phyloP scores from a whole-genome alignment of 768 basidiomycete species.

The Mycena vitilis region DNA sequence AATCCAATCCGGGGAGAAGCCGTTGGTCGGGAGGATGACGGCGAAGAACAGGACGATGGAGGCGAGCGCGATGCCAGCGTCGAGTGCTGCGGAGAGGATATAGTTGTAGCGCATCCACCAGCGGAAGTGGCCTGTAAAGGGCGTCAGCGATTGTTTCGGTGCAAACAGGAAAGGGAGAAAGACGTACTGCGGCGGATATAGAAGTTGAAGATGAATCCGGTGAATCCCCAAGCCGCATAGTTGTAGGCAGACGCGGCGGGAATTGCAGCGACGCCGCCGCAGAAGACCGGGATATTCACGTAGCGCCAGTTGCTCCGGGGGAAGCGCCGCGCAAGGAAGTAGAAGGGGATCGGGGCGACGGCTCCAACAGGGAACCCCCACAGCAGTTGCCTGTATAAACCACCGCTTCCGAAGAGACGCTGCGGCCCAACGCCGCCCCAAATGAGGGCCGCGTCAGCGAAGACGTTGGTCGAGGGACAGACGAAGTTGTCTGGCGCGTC shows the following conservation, averaged over 20 bases:
- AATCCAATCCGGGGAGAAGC: slow-evolving; percentile 78
- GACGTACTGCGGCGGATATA: slow-evolving; percentile 45
- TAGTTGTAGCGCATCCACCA: slow-evolving; percentile 96
- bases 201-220: slow-evolving; percentile 72
- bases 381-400: slow-evolving; percentile 63
- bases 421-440: slow-evolving; percentile 86
- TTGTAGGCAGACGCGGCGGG: slow-evolving; percentile 92
- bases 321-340: slow-evolving; percentile 82
- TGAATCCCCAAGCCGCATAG: slow-evolving; percentile 82
- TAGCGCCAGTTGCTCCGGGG: slow-evolving; percentile 87
- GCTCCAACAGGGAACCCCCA: slow-evolving; percentile 85
- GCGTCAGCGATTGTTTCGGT: too few species aligned
- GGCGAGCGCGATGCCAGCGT: slow-evolving; percentile 71
- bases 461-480: slow-evolving; percentile 74
- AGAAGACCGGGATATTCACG: slow-evolving; percentile 88
- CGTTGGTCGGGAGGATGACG: slow-evolving; percentile 65
- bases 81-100: slow-evolving; percentile 79
- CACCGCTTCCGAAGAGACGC: slow-evolving; percentile 72
- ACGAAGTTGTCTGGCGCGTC: slow-evolving; percentile 71
- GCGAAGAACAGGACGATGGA: slow-evolving; percentile 74
- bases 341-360: slow-evolving; percentile 82
- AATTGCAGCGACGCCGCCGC: slow-evolving; percentile 76
- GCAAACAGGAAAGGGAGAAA: too few species aligned
- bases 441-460: slow-evolving; percentile 78
- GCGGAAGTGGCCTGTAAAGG: slow-evolving; percentile 59